phyloP scores from a whole-genome alignment of 1,284 basidiomycete species.

The Dichomitus squalens region DNA sequence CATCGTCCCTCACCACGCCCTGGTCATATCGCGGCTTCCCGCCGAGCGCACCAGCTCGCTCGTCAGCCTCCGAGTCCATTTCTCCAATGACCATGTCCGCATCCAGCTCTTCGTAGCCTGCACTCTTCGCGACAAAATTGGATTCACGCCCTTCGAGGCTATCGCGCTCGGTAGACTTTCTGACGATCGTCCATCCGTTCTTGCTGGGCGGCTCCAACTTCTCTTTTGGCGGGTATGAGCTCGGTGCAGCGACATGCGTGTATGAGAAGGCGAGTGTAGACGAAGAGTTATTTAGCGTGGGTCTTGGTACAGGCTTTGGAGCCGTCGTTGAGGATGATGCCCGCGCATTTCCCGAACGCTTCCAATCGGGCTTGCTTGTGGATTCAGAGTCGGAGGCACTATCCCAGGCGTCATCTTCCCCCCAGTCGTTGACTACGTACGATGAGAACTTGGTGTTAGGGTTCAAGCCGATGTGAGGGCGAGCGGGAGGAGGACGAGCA shows the following conservation, averaged over 20 bases:
- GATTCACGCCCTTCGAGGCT: constrained; percentile 30
- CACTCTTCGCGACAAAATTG: constrained; percentile 34
- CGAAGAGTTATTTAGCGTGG: constrained; percentile 51
- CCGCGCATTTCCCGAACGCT: constrained; percentile 37
- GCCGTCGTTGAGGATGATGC: constrained; percentile 44
- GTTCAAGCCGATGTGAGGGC: constrained; percentile 73
- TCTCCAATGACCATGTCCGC: constrained; percentile 77
- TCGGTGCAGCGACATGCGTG: constrained; percentile 77
- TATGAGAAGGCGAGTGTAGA: constrained; percentile 79
- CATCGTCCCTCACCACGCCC: constrained; percentile 62
- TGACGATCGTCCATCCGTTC: constrained; percentile 78
- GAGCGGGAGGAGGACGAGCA: constrained; percentile 71
- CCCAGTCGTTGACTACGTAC: constrained; percentile 58
- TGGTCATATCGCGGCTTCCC: constrained; percentile 48
- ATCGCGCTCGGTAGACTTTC: constrained; percentile 44
- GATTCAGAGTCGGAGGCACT: constrained; percentile 83
- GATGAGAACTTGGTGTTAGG: constrained; percentile 52
- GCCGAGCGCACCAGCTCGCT: constrained; percentile 31
- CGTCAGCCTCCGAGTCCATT: constrained; percentile 59
- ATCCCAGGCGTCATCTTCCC: constrained; percentile 90
- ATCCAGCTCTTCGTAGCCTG: constrained; percentile 47
- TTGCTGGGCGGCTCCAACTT: constrained; percentile 46
- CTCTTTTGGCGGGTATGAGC: constrained; percentile 65
- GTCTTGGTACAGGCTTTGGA: constrained; percentile 60
- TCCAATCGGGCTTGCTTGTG: constrained; percentile 52